Percentiles rank a stretch among this genome's conserved stretches.
phyloP scores from a whole-genome alignment of 2,329 filamentous ascomycete genomes.

The Trichoderma arundinaceum region DNA sequence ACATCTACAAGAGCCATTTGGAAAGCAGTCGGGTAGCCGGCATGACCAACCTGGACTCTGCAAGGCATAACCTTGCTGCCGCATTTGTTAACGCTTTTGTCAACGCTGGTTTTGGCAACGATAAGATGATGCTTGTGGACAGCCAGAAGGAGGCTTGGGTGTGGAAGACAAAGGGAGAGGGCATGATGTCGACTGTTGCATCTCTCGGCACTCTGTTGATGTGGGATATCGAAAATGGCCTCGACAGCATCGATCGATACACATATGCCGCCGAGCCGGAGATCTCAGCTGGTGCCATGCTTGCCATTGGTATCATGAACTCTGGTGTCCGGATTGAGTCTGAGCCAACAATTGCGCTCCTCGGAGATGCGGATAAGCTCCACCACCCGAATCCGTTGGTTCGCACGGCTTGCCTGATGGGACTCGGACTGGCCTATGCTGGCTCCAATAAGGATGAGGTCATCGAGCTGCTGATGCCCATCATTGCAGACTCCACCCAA shows the following conservation, averaged over 20 bases:
- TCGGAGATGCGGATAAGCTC: slow-evolving; percentile 80
- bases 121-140: slow-evolving; percentile 96
- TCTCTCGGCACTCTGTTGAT: slow-evolving; percentile 89
- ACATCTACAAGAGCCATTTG: slow-evolving; percentile 99
- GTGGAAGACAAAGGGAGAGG: slow-evolving; percentile 98
- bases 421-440: slow-evolving; percentile 90
- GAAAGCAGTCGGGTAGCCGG: slow-evolving; percentile 93
- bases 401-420: slow-evolving; percentile 89
- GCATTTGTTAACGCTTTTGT: slow-evolving; percentile 97
- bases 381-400: slow-evolving; percentile 78
- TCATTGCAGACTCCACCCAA: slow-evolving; percentile 80
- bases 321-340: slow-evolving; percentile 88
- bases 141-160: slow-evolving; percentile 93
- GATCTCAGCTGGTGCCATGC: slow-evolving; percentile 88
- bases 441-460: slow-evolving; percentile 91
- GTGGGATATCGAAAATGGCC: slow-evolving; percentile 90
- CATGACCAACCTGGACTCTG: slow-evolving; percentile 93
- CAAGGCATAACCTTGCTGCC: slow-evolving; percentile 91
- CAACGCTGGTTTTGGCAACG: slow-evolving; percentile 92
- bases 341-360: slow-evolving; percentile 85
- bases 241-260: slow-evolving; percentile 94
- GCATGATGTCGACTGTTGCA: slow-evolving; percentile 95
- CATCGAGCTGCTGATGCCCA: slow-evolving; percentile 82
- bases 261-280: slow-evolving; percentile 80
- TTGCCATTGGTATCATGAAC: slow-evolving; percentile 95